A percentile compares a stretch with the other conserved stretches of the same genome.
Conservation (phyloP, 768 basidiomycete genomes). For the Ephemerocybe angulata region DNA sequence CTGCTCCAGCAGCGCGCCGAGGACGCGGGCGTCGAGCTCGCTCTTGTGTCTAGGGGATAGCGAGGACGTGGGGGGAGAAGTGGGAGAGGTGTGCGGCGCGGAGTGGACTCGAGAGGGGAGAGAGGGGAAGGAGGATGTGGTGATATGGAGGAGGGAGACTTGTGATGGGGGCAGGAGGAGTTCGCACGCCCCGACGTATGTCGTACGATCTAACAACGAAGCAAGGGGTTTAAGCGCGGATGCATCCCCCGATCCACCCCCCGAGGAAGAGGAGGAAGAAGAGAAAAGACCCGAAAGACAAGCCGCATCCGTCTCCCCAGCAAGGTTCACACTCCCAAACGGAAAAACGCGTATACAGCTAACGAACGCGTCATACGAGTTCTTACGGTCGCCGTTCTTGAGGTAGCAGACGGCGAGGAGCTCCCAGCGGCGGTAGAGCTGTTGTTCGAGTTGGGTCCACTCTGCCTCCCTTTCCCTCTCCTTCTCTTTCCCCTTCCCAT, state of each 20-base stretch:
- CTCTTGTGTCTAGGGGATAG: too few relatives aligned
- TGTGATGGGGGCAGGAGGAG: conserved; percentile 49
- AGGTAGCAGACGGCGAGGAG: conserved; percentile 73
- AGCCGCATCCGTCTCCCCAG: conserved; percentile 28
- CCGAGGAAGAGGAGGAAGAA: too few relatives aligned
- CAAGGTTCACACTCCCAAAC: conserved; percentile 40
- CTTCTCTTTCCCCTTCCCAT: conserved; percentile 13
- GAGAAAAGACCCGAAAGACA: too few relatives aligned
- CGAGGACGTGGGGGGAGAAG: too few relatives aligned
- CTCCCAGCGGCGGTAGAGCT: conserved; percentile 74
- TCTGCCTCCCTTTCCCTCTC: conserved; percentile 32
- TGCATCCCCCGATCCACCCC: conserved; percentile 42
- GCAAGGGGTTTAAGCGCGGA: conserved; percentile 55
- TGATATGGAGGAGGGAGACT: conserved; percentile 30
- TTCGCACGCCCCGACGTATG: conserved; percentile 66
- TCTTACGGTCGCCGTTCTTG: conserved; percentile 75
- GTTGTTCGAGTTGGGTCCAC: conserved; percentile 61
- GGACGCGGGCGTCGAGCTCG: conserved; percentile 26
- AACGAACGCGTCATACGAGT: conserved; percentile 55
- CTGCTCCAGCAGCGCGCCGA: conserved; percentile 57
- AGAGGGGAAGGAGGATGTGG: conserved; percentile 24
- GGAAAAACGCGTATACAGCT: conserved; percentile 54
- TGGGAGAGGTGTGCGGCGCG: too few relatives aligned
- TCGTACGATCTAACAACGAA: conserved; percentile 58
- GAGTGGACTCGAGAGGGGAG: background rate